These are phyloP conservation scores for Medicago truncatula DNA, from an alignment of 306 rosid genomes.

Conservation along the genomic window DNA sequence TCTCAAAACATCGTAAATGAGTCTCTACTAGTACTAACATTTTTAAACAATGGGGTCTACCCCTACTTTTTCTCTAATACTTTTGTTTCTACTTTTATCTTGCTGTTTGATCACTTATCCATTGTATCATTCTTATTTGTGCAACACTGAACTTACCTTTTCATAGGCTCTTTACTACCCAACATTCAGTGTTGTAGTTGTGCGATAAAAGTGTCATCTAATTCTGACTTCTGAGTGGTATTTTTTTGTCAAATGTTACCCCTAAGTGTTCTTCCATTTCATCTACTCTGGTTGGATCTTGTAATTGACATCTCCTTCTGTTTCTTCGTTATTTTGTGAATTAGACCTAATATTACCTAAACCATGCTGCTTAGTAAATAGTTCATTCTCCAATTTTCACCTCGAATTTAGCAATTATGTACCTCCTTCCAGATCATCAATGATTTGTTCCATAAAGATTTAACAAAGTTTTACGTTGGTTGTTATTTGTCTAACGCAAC, in stretches of 20 bases:
- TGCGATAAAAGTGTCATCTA: not conserved
- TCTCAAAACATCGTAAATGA: not conserved
- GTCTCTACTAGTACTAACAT: not conserved
- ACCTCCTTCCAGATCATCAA: not conserved
- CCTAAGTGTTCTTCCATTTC: not conserved
- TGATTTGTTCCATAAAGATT: not conserved
- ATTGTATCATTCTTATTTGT: not conserved
- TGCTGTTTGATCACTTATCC: not conserved
- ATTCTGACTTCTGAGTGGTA: not conserved
- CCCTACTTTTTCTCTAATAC: not conserved
- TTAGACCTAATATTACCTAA: not conserved
- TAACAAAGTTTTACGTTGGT: not conserved
- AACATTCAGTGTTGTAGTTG: not conserved
- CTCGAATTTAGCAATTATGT: not conserved
- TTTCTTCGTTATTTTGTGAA: not conserved
- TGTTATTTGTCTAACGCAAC: not conserved
- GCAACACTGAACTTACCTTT: not conserved
- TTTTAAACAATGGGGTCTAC: not conserved
- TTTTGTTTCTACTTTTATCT: not conserved
- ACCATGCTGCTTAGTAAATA: not conserved
- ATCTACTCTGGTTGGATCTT: constrained; percentile 4
- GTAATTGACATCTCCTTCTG: not conserved
- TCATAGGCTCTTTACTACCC: not conserved
- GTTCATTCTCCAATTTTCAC: constrained; percentile 4
- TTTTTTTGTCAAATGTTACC: not conserved